A percentile compares a stretch with the other conserved stretches of the same genome.
Conservation (phyloP, 352 stramenopile genomes). For the Phytophthora colocasiae region DNA sequence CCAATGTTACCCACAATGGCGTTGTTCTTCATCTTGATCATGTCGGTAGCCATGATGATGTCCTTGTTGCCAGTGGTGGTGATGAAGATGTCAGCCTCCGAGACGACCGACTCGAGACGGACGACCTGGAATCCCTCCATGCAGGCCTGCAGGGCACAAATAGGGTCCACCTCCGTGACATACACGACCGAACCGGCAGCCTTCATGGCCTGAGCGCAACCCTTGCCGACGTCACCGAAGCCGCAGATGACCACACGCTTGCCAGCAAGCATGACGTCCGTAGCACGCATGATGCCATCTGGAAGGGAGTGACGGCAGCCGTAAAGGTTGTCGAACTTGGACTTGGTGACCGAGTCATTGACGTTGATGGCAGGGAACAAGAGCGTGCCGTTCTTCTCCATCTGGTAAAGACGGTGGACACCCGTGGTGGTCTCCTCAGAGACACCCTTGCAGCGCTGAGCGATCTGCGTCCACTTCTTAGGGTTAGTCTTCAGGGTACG, state of each 20-base stretch:
- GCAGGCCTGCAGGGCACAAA: constrained; percentile 98
- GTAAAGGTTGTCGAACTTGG: constrained; percentile 99
- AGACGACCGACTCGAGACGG: constrained; percentile 92
- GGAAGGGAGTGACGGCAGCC: constrained; percentile 99
- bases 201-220: constrained; percentile 98
- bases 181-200: constrained; percentile 96
- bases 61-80: constrained; percentile 99
- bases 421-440: constrained; percentile 99
- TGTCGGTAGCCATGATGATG: constrained; percentile 97
- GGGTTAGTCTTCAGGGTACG: constrained; percentile 95
- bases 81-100: constrained; percentile 97
- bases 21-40: constrained; percentile 99
- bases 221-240: constrained; percentile 99
- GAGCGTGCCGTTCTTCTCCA: constrained; percentile 96
- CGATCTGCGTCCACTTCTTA: constrained; percentile 98
- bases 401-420: constrained; percentile 98
- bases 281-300: constrained; percentile 98
- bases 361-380: constrained; percentile 99
- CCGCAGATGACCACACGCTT: constrained; percentile 98
- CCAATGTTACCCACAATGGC: constrained; percentile 99
- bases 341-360: constrained; percentile 99
- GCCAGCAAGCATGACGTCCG: constrained; percentile 98
- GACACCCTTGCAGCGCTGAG: constrained; percentile 94
- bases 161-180: constrained; percentile 98
- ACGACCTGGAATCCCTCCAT: constrained; percentile 99